Conservation (phyloP, 2,329 filamentous ascomycete species). For the Arthrobotrys sinensis region DNA sequence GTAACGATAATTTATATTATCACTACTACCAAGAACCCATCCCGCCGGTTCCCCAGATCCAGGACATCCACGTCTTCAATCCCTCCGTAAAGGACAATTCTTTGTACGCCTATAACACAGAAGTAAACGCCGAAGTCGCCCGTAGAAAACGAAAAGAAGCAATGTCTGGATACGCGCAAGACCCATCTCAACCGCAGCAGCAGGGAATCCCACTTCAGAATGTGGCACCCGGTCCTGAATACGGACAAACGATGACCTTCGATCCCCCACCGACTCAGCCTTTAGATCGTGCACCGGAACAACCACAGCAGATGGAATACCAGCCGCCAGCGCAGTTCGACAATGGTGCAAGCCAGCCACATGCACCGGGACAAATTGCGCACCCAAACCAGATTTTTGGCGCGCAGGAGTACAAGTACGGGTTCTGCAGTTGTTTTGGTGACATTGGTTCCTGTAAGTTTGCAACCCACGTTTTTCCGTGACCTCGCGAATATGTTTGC, state of each 20-base stretch:
- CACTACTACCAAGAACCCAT: constrained; percentile 48
- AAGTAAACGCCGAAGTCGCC: constrained; percentile 53
- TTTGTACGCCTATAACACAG: constrained; percentile 52
- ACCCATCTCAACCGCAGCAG: constrained; percentile 27
- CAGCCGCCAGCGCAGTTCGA: constrained; percentile 56
- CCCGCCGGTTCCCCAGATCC: constrained; percentile 57
- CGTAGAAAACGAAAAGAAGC: constrained; percentile 50
- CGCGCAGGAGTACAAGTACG: constrained; percentile 64
- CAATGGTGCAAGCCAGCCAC: constrained; percentile 58
- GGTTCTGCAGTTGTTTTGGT: constrained; percentile 64
- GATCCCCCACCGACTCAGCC: constrained; percentile 60
- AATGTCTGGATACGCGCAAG: constrained; percentile 47
- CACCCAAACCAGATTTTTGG: constrained; percentile 65
- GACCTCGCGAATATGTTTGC: constrained; percentile 1
- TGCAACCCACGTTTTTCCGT: constrained; percentile 1
- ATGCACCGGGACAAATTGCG: constrained; percentile 64
- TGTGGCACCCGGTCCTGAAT: constrained; percentile 34
- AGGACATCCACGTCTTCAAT: constrained; percentile 61
- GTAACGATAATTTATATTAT: constrained; percentile 57
- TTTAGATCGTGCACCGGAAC: constrained; percentile 56
- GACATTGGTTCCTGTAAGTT: constrained; percentile 64
- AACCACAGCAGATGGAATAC: constrained; percentile 53
- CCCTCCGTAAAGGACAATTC: constrained; percentile 55
- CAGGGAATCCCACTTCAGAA: constrained; percentile 57
- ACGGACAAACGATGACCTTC: constrained; percentile 57